Percentiles rank a stretch among this genome's conserved stretches.
Conservation (phyloP, 177 flowering plant genomes). For the Vitis hybrid region DNA sequence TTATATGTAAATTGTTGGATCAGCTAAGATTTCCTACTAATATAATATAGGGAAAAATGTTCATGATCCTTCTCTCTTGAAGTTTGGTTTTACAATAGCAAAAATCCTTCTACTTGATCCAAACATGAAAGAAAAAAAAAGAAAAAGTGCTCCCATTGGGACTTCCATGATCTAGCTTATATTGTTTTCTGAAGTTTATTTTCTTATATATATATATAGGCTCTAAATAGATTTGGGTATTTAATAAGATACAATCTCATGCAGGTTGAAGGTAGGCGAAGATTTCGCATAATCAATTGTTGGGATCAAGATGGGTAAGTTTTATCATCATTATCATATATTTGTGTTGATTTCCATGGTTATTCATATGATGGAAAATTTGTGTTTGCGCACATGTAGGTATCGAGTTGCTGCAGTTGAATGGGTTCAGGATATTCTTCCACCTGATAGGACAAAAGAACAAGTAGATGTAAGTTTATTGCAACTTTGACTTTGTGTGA, state of each 20-base stretch:
- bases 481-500: background rate
- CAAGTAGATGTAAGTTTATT: constrained; percentile 54
- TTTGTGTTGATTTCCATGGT: background rate
- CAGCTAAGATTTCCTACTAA: background rate
- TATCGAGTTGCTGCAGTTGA: constrained; percentile 92
- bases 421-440: constrained; percentile 70
- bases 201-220: background rate
- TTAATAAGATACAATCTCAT: constrained; percentile 10
- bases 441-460: constrained; percentile 54
- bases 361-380: background rate
- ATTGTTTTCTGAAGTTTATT: background rate
- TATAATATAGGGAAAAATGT: background rate
- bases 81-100: background rate
- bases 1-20: background rate
- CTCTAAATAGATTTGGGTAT: background rate
- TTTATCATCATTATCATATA: background rate
- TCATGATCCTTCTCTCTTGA: background rate
- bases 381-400: constrained; percentile 32
- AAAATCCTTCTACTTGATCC: background rate
- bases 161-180: no score
- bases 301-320: constrained; percentile 98
- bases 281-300: constrained; percentile 72
- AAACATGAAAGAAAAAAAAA: background rate
- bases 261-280: constrained; percentile 91
- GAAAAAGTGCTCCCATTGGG: no score